Percentiles rank a stretch among this genome's conserved stretches.
phyloP scores from a whole-genome alignment of 2,329 filamentous ascomycete genomes.

The Chaetothyriales sp. region DNA sequence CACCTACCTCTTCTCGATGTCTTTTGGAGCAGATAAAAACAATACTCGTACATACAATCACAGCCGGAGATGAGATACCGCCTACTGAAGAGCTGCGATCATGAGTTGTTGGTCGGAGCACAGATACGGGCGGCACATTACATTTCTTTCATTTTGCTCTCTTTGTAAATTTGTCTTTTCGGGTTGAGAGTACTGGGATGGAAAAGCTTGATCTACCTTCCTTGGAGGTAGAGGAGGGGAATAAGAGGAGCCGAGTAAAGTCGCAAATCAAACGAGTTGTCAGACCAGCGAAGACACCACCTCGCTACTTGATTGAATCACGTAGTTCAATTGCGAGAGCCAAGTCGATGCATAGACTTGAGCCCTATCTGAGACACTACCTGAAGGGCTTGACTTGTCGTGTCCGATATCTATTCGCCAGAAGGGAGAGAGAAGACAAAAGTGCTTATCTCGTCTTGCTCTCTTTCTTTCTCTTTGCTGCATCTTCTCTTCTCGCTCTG shows the following conservation, averaged over 20 bases:
- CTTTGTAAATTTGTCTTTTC: neutral
- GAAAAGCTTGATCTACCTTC: neutral
- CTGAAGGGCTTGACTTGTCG: too few relatives aligned
- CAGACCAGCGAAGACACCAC: neutral
- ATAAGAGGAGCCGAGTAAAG: too few relatives aligned
- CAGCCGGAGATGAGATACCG: constrained; percentile 28
- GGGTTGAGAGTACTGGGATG: neutral
- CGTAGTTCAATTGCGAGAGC: neutral
- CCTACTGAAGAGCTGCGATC: constrained; percentile 52
- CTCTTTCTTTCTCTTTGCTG: constrained; percentile 1
- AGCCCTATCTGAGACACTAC: too few relatives aligned
- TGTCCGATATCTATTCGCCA: too few relatives aligned
- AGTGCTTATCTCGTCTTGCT: neutral
- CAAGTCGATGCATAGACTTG: too few relatives aligned
- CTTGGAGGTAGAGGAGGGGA: neutral
- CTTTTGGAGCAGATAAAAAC: constrained; percentile 33
- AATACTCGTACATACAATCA: constrained; percentile 19
- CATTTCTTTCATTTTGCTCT: neutral
- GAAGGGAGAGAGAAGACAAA: neutral
- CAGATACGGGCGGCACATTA: constrained; percentile 54
- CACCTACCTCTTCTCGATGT: constrained; percentile 13
- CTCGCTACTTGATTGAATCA: neutral
- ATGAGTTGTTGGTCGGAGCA: constrained; percentile 45
- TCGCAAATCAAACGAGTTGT: too few relatives aligned
- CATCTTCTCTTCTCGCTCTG: neutral